Conservation (phyloP, 2,329 filamentous ascomycete species). For the Fusarium pseudoanthophilum region DNA sequence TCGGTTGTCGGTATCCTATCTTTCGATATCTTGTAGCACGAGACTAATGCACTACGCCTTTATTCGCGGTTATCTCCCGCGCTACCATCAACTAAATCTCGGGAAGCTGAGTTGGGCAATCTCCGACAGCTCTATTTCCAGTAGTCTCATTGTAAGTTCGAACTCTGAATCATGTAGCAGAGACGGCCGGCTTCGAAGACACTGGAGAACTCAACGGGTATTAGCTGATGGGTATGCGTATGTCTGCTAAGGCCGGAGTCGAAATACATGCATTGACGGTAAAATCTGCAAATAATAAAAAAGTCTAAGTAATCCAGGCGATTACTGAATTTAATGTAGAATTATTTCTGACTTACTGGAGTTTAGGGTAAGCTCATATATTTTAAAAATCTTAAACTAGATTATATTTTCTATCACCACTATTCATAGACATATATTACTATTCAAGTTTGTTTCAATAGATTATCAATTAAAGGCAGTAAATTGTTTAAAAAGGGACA, state of each 20-base stretch:
- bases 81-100: not conserved
- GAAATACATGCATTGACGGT: not conserved
- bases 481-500: rapidly evolving
- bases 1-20: not conserved
- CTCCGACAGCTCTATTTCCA: not conserved
- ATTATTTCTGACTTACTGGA: too few relatives aligned
- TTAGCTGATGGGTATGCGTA: too few relatives aligned
- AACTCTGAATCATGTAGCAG: too few relatives aligned
- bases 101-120: not conserved
- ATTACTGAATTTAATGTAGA: rapidly evolving
- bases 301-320: not conserved
- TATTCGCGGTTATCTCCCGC: not conserved
- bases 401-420: rapidly evolving
- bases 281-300: too few relatives aligned
- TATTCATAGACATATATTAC: rapidly evolving
- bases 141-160: rapidly evolving
- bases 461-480: rapidly evolving
- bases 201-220: rapidly evolving
- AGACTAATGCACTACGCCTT: constrained; percentile 14
- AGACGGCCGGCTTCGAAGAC: rapidly evolving
- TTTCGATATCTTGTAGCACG: not conserved
- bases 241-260: rapidly evolving
- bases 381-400: rapidly evolving
- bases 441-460: rapidly evolving
- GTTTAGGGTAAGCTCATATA: not conserved